phyloP scores from a whole-genome alignment of 768 basidiomycete genomes.

The Auricularia sp. region DNA sequence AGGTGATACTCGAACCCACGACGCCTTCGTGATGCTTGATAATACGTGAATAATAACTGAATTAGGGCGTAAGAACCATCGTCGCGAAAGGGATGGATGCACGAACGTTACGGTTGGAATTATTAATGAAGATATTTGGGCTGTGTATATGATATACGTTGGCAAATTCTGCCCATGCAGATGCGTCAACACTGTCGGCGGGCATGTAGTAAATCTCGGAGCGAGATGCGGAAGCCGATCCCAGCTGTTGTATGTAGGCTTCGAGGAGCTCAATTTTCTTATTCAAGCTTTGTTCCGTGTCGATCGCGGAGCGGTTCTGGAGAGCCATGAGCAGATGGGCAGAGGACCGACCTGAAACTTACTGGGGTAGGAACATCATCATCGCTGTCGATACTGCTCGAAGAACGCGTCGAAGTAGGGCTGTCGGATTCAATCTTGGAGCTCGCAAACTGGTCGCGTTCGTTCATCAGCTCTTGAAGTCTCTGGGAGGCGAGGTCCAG shows the following conservation, averaged over 20 bases:
- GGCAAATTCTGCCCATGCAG: constrained; percentile 74
- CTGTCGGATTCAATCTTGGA: constrained; percentile 14
- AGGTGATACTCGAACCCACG: constrained; percentile 79
- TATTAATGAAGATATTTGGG: constrained; percentile 70
- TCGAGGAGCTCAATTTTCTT: constrained; percentile 38
- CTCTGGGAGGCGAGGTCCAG: constrained; percentile 47
- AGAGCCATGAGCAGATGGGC: background rate
- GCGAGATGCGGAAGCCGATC: constrained; percentile 30
- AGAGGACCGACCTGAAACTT: background rate
- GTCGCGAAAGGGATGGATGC: background rate
- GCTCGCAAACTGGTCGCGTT: constrained; percentile 3
- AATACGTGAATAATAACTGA: constrained; percentile 81
- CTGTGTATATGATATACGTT: constrained; percentile 88
- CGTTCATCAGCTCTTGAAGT: constrained; percentile 34
- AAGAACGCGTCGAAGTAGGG: constrained; percentile 8
- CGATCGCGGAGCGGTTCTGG: background rate
- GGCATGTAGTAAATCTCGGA: constrained; percentile 45
- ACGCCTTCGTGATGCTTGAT: constrained; percentile 20
- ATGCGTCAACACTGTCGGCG: constrained; percentile 51
- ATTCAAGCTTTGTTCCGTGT: constrained; percentile 2
- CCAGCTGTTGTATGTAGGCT: constrained; percentile 49
- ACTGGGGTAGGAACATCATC: constrained; percentile 7
- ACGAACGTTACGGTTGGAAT: constrained; percentile 68
- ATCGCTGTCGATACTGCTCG: background rate
- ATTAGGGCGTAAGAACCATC: constrained; percentile 9